Conservation (phyloP, 345 rosid genomes). For the Eucalyptus camaldulensis region DNA sequence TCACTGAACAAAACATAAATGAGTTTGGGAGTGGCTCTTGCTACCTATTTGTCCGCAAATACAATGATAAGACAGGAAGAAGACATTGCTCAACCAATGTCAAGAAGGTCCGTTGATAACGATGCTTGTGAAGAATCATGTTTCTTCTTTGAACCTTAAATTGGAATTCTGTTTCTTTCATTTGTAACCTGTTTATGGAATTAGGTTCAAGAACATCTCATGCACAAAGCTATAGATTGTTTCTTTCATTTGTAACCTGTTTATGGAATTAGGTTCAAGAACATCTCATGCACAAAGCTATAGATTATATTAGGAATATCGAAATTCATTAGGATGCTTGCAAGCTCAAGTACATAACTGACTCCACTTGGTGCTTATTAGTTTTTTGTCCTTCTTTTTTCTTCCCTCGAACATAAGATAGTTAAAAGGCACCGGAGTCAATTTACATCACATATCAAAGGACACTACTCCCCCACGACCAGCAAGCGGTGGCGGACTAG, state of each 20-base stretch:
- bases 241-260: too few relatives aligned
- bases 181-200: too few relatives aligned
- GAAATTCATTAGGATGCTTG: neutral
- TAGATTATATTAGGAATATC: neutral
- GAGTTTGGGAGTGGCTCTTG: too few relatives aligned
- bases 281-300: neutral
- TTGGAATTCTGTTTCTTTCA: neutral
- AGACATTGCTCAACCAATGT: too few relatives aligned
- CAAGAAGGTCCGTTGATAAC: too few relatives aligned
- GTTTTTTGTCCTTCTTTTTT: neutral
- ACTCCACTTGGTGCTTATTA: neutral
- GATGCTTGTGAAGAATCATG: neutral
- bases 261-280: neutral
- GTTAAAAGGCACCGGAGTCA: neutral
- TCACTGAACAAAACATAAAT: too few relatives aligned
- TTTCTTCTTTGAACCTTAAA: neutral
- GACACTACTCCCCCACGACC: neutral
- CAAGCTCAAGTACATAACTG: neutral
- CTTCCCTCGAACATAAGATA: neutral
- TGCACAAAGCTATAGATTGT: neutral
- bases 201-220: neutral
- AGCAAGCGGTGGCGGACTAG: neutral
- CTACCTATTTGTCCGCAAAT: too few relatives aligned
- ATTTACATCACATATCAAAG: neutral
- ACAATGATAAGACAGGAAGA: too few relatives aligned